These are phyloP conservation scores for Kwoniella sp. DNA, from an alignment of 768 basidiomycete species.

Conservation along the genomic window DNA sequence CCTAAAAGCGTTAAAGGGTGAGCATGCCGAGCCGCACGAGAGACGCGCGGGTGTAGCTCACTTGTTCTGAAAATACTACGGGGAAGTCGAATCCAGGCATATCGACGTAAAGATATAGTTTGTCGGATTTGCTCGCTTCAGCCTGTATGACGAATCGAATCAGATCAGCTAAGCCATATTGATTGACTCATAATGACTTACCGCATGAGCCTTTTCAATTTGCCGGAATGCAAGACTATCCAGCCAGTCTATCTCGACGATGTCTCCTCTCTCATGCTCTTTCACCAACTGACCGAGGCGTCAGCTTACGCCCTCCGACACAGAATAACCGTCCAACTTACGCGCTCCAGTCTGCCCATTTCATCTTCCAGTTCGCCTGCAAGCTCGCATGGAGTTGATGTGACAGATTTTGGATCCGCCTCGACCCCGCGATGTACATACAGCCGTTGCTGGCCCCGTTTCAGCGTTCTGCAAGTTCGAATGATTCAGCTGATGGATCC, in stretches of 20 bases:
- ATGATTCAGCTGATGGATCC: not conserved
- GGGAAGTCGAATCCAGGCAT: slow-evolving; percentile 96
- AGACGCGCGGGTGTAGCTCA: slow-evolving; percentile 54
- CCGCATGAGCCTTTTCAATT: slow-evolving; percentile 92
- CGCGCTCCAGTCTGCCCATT: slow-evolving; percentile 93
- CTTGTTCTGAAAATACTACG: slow-evolving; percentile 89
- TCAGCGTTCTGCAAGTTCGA: slow-evolving; percentile 66
- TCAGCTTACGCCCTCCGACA: slow-evolving; percentile 8
- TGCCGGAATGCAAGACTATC: slow-evolving; percentile 89
- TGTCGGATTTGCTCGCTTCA: slow-evolving; percentile 86
- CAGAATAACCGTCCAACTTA: slow-evolving; percentile 43
- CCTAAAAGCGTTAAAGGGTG: slow-evolving; percentile 23
- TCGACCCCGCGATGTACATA: slow-evolving; percentile 78
- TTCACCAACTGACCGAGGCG: slow-evolving; percentile 63
- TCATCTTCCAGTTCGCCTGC: slow-evolving; percentile 71
- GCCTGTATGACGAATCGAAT: slow-evolving; percentile 60
- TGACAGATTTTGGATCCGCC: slow-evolving; percentile 80
- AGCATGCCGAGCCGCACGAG: not conserved
- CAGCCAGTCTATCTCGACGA: slow-evolving; percentile 93
- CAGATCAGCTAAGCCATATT: not conserved
- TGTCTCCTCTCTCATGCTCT: slow-evolving; percentile 91
- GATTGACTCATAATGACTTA: slow-evolving; percentile 56
- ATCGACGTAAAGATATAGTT: slow-evolving; percentile 94
- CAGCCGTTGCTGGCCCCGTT: slow-evolving; percentile 87
- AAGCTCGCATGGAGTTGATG: slow-evolving; percentile 83